Conservation (phyloP, 2,329 filamentous ascomycete genomes). For the Alternaria ethzedia region DNA sequence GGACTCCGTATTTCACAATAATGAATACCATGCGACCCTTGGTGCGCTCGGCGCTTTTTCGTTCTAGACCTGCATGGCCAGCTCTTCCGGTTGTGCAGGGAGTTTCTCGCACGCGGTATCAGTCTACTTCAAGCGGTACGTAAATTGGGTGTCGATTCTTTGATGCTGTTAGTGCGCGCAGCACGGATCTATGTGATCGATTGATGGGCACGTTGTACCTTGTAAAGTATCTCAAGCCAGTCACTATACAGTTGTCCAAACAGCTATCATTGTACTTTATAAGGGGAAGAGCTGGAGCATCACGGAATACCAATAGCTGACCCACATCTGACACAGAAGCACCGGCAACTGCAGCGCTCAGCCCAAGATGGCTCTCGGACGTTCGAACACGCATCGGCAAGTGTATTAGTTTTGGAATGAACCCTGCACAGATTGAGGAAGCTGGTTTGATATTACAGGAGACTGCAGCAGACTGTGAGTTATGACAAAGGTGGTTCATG, state of each 20-base stretch:
- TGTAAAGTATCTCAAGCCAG: neutral
- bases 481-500: neutral
- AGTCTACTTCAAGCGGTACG: constrained; percentile 12
- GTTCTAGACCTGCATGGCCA: neutral
- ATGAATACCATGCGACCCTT: constrained; percentile 26
- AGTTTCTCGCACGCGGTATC: neutral
- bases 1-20: neutral
- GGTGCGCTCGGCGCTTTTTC: constrained; percentile 18
- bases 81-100: neutral
- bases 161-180: neutral
- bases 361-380: constrained; percentile 72
- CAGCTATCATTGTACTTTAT: neutral
- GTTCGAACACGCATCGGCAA: constrained; percentile 72
- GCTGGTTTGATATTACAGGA: constrained; percentile 66
- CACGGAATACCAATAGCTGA: neutral
- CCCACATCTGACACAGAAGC: neutral
- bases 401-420: constrained; percentile 76
- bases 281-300: neutral
- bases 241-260: neutral
- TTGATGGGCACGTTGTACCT: neutral
- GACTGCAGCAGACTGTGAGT: constrained; percentile 65
- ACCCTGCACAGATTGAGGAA: constrained; percentile 61
- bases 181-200: neutral
- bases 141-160: neutral
- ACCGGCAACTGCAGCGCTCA: constrained; percentile 14